Base-by-base conservation (phyloP, 257 asterid genomes). In the Nicotiana paniculata region DNA sequence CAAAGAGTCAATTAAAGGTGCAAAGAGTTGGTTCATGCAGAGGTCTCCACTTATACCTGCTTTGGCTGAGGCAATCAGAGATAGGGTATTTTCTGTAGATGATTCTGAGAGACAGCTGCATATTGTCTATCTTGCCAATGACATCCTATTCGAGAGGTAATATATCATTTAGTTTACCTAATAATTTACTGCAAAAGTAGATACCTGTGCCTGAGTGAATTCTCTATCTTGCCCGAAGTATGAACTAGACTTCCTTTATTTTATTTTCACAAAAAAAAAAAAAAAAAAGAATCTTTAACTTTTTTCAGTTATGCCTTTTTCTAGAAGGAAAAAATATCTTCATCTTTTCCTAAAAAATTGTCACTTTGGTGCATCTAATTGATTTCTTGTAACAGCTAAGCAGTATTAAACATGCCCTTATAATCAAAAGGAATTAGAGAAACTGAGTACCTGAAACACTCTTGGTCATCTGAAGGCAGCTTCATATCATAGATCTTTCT, bases 1-100 rank as follows among this genome's bases (percentile, higher is more conserved):
- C 58, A 95, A 95, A 85, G 99, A 95, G 90, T 95, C 99, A 0
- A 95, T 95, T 66, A 95, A 93, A 90, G 90, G 98, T 84, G 98
- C 99, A n/a, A 95, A 95, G 89, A 90, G 89, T 81, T 95, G 99
- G 99, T 95, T 95, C 89, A 95, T 95, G 95, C 99, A 95, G 88
- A 89, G 98, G 88, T 84, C 97, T 82, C 89, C 98, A 72, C 93
- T 92, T 83, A 87, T 87, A 80, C 91, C 94, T 9, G 91, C 88
- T 54, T 85, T 93, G 83, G 97, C 97, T 26, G 99, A 95, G 91
- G 97, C 96, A 70, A 91, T 95, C 48, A 93, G 94, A 24, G 98
- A 95, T 81, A 86, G 93, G 86, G 91, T 92, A 58, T 88, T 90
- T 75, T 82, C 97, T 6, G 83, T 92, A 80, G 99, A 95, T 82